Conservation (phyloP, 352 stramenopile species). For the Globisporangium cylindrosporum region DNA sequence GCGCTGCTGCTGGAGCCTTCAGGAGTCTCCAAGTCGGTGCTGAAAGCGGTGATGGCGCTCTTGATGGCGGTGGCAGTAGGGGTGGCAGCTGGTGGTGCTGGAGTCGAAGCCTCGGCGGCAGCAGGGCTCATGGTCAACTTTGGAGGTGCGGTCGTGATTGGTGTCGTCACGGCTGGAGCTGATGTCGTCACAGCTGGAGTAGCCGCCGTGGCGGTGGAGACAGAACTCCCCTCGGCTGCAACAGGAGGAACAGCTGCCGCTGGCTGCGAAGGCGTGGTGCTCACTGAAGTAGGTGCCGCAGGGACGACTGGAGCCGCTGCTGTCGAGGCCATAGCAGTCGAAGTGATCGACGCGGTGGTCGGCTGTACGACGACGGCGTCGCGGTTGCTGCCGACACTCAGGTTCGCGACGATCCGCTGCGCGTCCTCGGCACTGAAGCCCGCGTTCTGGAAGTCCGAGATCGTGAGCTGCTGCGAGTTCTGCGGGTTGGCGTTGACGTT, state of each 20-base stretch:
- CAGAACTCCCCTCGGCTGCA: not conserved
- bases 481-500: not conserved
- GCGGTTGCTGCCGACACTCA: conserved; percentile 1
- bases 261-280: not conserved
- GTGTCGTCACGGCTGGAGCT: not conserved
- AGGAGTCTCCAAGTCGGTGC: not conserved
- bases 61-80: not conserved
- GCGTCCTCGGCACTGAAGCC: conserved; percentile 18
- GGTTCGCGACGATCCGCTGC: conserved; percentile 15
- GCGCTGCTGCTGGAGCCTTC: not conserved
- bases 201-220: not conserved
- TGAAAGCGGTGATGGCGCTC: conserved; percentile 9
- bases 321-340: not conserved
- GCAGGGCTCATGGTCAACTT: conserved; percentile 3
- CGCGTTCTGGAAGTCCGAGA: conserved; percentile 21
- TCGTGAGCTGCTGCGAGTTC: conserved; percentile 7
- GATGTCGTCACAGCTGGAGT: too few relatives aligned
- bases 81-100: not conserved
- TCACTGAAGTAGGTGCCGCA: not conserved
- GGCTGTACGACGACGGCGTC: conserved; percentile 3
- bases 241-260: not conserved
- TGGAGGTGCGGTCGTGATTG: not conserved
- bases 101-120: not conserved
- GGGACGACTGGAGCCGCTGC: not conserved
- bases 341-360: not conserved